Base-by-base conservation (phyloP, 345 rosid genomes). In the Salix arbutifolia region DNA sequence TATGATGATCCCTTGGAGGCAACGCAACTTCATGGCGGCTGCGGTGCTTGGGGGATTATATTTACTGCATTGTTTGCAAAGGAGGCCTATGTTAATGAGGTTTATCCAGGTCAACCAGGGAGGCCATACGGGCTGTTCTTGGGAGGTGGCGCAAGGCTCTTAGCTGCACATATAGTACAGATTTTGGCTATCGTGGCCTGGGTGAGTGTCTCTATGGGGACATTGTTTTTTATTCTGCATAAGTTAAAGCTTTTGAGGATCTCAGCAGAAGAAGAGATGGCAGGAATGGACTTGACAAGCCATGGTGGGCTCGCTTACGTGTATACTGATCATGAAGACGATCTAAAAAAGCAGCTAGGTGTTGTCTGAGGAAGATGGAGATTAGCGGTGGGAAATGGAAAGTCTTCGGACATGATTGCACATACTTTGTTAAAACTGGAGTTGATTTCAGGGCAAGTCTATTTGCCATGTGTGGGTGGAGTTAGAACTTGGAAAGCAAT, bases 1-100 rank as follows among this genome's bases (percentile, higher is more conserved):
- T 87, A 26, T 31, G 89, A 87, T 26, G 89, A 87, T 78, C 89
- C 86, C 0, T 65, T 84, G 8, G 89, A 84, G 76, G 89, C 86
- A 0, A 86, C 89, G 14, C 89, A 87, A 71, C 85, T 87, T 28
- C 87, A 87, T 25, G 89, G 85, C 0, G 89, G 87, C 7, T 86
- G 87, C 1, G 89, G 87, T 0, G 74, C 83, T 0, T 86, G 87
- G 89, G 87, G 87, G 31, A 73, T 87, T 0, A 77, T 84, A 9
- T 87, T 84, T 72, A 84, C 87, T 5, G 86, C 69, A 21, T 33
- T 87, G 48, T 87, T 87, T 30, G 89, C 89, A 0, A 71, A 78
- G 1, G 72, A 83, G 44, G 53, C 58, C 0, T 84, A 84, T 19
- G 73, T 84, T 1, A 56, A 79, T 0, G 86, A 86, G 80, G 78